Evolutionary conservation across 1,284 basidiomycete genomes (phyloP).

Genomic region (Boletus mariae): DNA sequence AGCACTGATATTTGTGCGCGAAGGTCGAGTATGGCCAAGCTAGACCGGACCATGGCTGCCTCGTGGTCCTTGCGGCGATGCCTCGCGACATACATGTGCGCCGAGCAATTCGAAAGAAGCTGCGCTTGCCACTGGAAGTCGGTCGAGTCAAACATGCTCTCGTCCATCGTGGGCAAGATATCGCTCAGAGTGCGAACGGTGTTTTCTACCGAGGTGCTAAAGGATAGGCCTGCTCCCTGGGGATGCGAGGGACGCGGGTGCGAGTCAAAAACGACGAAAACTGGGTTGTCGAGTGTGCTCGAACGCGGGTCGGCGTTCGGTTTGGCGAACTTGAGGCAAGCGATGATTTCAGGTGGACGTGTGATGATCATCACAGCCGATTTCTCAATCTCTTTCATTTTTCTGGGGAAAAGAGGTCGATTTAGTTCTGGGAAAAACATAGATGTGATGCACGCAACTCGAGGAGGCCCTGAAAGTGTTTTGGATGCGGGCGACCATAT

Average conservation of each 20-base stretch:
- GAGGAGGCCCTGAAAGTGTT: slow-evolving; percentile 43
- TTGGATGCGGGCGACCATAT: slow-evolving; percentile 38
- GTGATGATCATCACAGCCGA: slow-evolving; percentile 56
- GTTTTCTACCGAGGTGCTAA: slow-evolving; percentile 39
- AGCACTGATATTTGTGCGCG: slow-evolving; percentile 41
- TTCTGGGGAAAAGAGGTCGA: slow-evolving; percentile 23
- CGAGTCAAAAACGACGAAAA: slow-evolving; percentile 62
- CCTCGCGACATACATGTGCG: slow-evolving; percentile 45
- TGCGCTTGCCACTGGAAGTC: slow-evolving; percentile 61
- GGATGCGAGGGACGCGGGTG: slow-evolving; percentile 60
- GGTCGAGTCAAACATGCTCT: slow-evolving; percentile 38
- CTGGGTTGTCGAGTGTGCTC: slow-evolving; percentile 15
- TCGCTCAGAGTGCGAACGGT: slow-evolving; percentile 44
- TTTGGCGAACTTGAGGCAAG: slow-evolving; percentile 47
- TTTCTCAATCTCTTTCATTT: slow-evolving; percentile 27
- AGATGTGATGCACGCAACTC: slow-evolving; percentile 33
- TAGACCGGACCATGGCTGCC: slow-evolving; percentile 45
- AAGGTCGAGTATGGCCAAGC: slow-evolving; percentile 41
- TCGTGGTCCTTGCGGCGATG: slow-evolving; percentile 16
- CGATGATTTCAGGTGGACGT: slow-evolving; percentile 64
- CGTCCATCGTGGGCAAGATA: slow-evolving; percentile 48
- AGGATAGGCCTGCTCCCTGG: slow-evolving; percentile 52
- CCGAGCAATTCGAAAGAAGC: slow-evolving; percentile 56
- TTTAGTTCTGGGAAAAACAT: not conserved
- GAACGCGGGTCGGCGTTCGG: not conserved